phyloP scores from a whole-genome alignment of 306 rosid species.

The Lathyrus sativus region DNA sequence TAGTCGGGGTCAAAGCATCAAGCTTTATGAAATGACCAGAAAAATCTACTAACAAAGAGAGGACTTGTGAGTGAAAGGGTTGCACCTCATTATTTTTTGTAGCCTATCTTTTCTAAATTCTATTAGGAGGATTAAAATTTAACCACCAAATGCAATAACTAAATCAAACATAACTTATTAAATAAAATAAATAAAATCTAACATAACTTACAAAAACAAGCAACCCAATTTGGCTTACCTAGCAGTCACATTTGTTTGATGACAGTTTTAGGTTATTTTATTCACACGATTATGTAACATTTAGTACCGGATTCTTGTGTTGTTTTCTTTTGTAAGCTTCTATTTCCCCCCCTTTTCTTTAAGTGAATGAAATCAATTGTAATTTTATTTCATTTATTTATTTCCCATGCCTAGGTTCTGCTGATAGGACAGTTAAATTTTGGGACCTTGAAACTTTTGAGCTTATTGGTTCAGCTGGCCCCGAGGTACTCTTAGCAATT shows the following conservation, averaged over 20 bases:
- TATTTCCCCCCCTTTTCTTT: background rate
- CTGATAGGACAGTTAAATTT: slow-evolving; percentile 95
- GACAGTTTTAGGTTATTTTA: slow-evolving; percentile 11
- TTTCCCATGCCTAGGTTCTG: slow-evolving; percentile 67
- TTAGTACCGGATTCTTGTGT: slow-evolving; percentile 11
- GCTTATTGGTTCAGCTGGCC: slow-evolving; percentile 97
- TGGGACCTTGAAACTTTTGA: slow-evolving; percentile 99
- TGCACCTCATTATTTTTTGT: background rate
- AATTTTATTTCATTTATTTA: background rate
- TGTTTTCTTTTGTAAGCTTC: slow-evolving; percentile 24
- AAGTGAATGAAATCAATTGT: slow-evolving; percentile 10
- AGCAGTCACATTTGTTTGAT: slow-evolving; percentile 16
- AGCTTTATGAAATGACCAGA: background rate
- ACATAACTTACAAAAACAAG: slow-evolving; percentile 8
- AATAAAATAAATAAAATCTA: background rate
- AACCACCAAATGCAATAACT: background rate
- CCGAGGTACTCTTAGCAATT: slow-evolving; percentile 68
- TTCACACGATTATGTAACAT: slow-evolving; percentile 4
- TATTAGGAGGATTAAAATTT: background rate
- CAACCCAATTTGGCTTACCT: slow-evolving; percentile 21
- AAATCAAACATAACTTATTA: slow-evolving; percentile 11
- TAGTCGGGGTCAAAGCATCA: background rate
- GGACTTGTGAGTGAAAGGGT: background rate
- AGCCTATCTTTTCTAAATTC: slow-evolving; percentile 1
- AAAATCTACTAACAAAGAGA: background rate